Evolutionary conservation across 345 rosid genomes (phyloP), one percentile per base, ranked within the genome.

Genomic region (Gossypium arboreum): DNA sequence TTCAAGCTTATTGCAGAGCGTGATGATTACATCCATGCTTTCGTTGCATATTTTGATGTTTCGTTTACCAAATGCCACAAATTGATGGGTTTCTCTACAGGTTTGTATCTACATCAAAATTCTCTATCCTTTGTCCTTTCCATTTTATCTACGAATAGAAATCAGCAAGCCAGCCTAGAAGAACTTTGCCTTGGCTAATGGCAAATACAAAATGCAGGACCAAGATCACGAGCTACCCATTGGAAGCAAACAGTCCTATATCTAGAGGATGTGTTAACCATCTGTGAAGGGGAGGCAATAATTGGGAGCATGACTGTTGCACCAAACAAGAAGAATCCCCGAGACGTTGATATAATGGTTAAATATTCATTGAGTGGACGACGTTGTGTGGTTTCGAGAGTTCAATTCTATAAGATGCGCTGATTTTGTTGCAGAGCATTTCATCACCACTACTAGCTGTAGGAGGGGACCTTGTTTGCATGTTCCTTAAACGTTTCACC

Each of bases 171-270:
- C 39, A 29, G 6, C 41, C 41, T 13, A 16, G 52, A 48, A 48
- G 2, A 48, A 48, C 13, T 48, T 48, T 48, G 3, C 52, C 52
- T 15, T 48, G 52, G 52, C 17, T 48, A 48, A 48, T 48, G 52
- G 13, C 52, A 48, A 48, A 54, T 44, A 72, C 44, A 48, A 61
- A 79, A 74, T 74, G 58, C 88, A 90, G 94, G 94, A 51, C 94
- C 94, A 0, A 86, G 81, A 77, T 91, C 99, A 0, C 80, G 92
- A 48, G 83, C 90, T 17, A 91, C 98, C 0, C 99, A 93, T 74
- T 95, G 99, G 99, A 95, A 95, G 83, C 98, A 95, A 82, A 93
- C 99, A 4, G 93, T 95, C 10, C 65, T 93, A 52, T 95, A 93
- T 84, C 86, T 95, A 56, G 99, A 93, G 79, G 99, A 95, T 71